Conservation (phyloP, 768 basidiomycete species). For the Mycena rebaudengoi region DNA sequence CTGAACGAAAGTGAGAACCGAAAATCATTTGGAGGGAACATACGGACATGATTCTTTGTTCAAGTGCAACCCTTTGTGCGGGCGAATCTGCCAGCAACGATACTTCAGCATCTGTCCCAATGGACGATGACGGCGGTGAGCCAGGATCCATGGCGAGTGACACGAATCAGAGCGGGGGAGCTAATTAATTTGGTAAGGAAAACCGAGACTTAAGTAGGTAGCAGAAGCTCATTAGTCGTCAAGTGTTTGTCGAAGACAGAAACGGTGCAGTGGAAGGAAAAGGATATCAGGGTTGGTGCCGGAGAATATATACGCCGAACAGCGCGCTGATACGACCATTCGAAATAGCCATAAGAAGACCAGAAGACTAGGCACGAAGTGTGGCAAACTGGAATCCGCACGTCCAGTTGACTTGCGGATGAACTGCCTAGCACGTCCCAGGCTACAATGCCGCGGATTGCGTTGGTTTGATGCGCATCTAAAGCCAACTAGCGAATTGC, state of each 20-base stretch:
- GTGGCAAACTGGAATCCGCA: slow-evolving; percentile 19
- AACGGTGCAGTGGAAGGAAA: slow-evolving; percentile 15
- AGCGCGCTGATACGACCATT: slow-evolving; percentile 9
- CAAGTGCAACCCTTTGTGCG: neutral
- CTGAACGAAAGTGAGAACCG: slow-evolving; percentile 30
- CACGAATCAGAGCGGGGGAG: neutral
- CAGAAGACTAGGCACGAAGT: slow-evolving; percentile 15
- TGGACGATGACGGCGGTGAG: neutral
- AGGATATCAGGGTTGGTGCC: slow-evolving; percentile 18
- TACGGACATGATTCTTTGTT: slow-evolving; percentile 22
- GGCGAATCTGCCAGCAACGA: slow-evolving; percentile 8
- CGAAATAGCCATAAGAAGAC: slow-evolving; percentile 12
- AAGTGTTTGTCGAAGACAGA: slow-evolving; percentile 20
- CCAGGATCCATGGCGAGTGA: slow-evolving; percentile 14
- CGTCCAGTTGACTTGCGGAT: slow-evolving; percentile 22
- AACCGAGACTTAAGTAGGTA: slow-evolving; percentile 20
- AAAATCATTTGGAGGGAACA: neutral
- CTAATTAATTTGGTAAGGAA: slow-evolving; percentile 6
- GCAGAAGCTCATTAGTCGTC: slow-evolving; percentile 22
- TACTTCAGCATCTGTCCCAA: slow-evolving; percentile 14
- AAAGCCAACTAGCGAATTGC: slow-evolving; percentile 4
- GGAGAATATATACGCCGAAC: slow-evolving; percentile 15
- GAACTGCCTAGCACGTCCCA: slow-evolving; percentile 1
- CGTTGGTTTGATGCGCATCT: slow-evolving; percentile 5
- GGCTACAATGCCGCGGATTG: slow-evolving; percentile 21